Evolutionary conservation across 169 alveolate genomes (phyloP).

Genomic region (Perkinsus marinus): DNA sequence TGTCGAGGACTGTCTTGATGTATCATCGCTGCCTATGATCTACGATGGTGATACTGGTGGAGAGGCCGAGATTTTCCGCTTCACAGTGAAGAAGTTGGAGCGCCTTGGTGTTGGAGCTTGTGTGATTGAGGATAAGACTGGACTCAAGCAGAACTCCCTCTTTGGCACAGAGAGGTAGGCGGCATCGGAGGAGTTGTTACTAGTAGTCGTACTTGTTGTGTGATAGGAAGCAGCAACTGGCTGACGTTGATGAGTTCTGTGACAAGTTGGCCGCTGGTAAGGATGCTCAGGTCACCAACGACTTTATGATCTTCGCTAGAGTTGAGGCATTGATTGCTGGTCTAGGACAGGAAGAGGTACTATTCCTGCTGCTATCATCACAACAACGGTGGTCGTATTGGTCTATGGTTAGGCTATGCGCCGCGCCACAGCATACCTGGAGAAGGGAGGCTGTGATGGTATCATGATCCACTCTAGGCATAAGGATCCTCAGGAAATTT

Average conservation of each 20-base stretch:
- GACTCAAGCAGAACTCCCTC: conserved; percentile 47
- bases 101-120: neutral
- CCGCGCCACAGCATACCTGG: conserved; percentile 47
- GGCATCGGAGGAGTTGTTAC: neutral
- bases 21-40: conserved; percentile 18
- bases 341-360: conserved; percentile 46
- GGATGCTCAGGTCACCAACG: conserved; percentile 37
- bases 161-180: conserved; percentile 28
- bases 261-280: conserved; percentile 45
- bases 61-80: neutral
- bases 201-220: neutral
- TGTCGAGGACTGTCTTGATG: conserved; percentile 1
- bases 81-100: neutral
- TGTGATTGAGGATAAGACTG: conserved; percentile 46
- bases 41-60: conserved; percentile 53
- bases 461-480: conserved; percentile 45
- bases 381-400: neutral
- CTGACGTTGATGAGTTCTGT: conserved; percentile 41
- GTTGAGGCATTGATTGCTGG: conserved; percentile 58
- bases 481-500: conserved; percentile 39
- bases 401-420: neutral
- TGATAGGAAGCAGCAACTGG: conserved; percentile 43
- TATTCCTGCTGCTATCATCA: neutral
- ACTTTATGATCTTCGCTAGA: conserved; percentile 52
- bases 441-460: conserved; percentile 53